A percentile compares a stretch with the other conserved stretches of the same genome.
Conservation (phyloP, 768 basidiomycete genomes). For the Xerocomellus chrysenteron region DNA sequence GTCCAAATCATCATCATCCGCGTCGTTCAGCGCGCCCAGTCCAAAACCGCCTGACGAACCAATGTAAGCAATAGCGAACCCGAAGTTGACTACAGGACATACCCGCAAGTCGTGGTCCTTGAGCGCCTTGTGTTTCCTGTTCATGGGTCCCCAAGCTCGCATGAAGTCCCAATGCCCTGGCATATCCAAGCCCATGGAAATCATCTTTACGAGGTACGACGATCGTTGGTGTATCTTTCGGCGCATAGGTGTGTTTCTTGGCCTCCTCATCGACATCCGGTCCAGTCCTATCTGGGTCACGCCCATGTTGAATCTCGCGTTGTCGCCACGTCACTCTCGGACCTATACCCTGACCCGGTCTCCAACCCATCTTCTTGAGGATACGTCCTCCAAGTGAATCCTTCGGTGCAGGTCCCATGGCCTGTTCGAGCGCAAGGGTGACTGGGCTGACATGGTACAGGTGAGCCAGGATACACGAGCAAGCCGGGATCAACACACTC, state of each 20-base stretch:
- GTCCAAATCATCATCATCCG: slow-evolving; percentile 90
- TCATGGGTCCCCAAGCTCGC: slow-evolving; percentile 50
- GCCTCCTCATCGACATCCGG: slow-evolving; percentile 76
- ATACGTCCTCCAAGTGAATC: slow-evolving; percentile 84
- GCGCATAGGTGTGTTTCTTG: slow-evolving; percentile 82
- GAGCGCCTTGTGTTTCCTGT: slow-evolving; percentile 19
- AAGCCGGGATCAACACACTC: slow-evolving; percentile 19
- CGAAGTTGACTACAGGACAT: slow-evolving; percentile 8
- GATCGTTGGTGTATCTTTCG: slow-evolving; percentile 70
- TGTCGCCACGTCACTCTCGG: slow-evolving; percentile 80
- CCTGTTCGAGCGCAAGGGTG: slow-evolving; percentile 56
- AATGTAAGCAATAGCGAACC: neutral
- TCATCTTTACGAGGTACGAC: slow-evolving; percentile 70
- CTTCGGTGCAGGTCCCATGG: slow-evolving; percentile 70
- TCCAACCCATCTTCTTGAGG: slow-evolving; percentile 96
- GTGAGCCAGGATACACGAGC: neutral
- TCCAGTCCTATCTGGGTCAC: slow-evolving; percentile 36
- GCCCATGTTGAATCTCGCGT: slow-evolving; percentile 68
- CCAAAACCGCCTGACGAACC: slow-evolving; percentile 73
- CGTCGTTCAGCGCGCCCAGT: slow-evolving; percentile 86
- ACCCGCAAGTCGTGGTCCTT: slow-evolving; percentile 62
- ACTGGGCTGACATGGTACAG: slow-evolving; percentile 49
- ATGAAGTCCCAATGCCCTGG: slow-evolving; percentile 58
- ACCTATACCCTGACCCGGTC: slow-evolving; percentile 88
- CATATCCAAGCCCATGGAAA: slow-evolving; percentile 78